phyloP scores from a whole-genome alignment of 495 filamentous ascomycete genomes.

The Mycothermus thermophilus region DNA sequence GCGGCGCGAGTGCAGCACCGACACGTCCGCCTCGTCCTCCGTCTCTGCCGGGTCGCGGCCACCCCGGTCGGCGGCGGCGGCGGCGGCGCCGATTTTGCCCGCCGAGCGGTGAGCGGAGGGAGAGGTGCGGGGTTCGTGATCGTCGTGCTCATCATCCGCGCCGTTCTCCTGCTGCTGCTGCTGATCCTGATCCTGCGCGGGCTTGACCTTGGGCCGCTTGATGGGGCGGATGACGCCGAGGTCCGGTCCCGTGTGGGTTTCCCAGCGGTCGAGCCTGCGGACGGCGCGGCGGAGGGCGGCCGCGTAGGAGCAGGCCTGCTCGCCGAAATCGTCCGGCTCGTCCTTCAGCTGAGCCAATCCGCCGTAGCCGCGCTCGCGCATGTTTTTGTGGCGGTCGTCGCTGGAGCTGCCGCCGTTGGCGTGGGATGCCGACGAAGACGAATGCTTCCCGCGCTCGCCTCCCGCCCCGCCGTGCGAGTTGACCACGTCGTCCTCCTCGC shows the following conservation, averaged over 20 bases:
- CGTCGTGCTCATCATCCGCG: slow-evolving; percentile 12
- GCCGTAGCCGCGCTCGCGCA: slow-evolving; percentile 46
- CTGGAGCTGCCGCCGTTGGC: slow-evolving; percentile 4
- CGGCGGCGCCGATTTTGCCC: no score
- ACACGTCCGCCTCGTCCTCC: slow-evolving; percentile 19
- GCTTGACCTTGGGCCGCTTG: slow-evolving; percentile 24
- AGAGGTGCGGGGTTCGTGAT: no score
- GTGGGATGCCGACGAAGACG: no score
- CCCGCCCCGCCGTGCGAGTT: slow-evolving; percentile 15
- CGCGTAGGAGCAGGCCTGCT: slow-evolving; percentile 57
- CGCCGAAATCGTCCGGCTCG: slow-evolving; percentile 64
- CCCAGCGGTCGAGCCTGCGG: slow-evolving; percentile 64
- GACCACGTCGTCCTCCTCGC: slow-evolving; percentile 55
- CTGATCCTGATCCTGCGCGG: slow-evolving; percentile 9
- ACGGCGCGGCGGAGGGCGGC: slow-evolving; percentile 55
- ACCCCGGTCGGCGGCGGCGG: no score
- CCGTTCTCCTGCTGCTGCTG: slow-evolving; percentile 11
- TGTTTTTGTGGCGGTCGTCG: slow-evolving; percentile 19
- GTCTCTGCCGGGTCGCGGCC: slow-evolving; percentile 22
- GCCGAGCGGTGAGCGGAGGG: no score
- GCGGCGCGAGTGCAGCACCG: slow-evolving; percentile 8
- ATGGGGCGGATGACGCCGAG: slow-evolving; percentile 30
- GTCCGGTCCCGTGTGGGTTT: slow-evolving; percentile 35
- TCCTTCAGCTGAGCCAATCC: slow-evolving; percentile 54
- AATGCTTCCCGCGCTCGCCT: no score